Conservation (phyloP, 73 alveolate species). For the Tetrahymena elliotti region DNA sequence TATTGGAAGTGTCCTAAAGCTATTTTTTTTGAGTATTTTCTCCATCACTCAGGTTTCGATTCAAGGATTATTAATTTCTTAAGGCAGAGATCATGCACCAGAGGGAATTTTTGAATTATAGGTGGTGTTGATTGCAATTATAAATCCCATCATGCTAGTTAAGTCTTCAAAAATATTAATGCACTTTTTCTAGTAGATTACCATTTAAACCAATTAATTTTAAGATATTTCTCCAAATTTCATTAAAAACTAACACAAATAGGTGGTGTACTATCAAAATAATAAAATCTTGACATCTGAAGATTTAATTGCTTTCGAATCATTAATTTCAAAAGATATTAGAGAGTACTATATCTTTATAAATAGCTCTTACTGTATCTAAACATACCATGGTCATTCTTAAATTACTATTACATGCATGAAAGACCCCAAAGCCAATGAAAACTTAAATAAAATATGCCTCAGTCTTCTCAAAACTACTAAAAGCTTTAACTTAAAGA, state of each 20-base stretch:
- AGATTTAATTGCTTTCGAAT: background rate
- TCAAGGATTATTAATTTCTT: background rate
- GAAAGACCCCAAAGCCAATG: background rate
- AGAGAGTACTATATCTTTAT: background rate
- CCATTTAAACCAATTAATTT: background rate
- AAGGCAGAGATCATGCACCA: background rate
- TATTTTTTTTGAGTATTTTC: background rate
- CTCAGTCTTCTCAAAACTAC: background rate
- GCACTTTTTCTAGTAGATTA: background rate
- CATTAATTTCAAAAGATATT: background rate
- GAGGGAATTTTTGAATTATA: background rate
- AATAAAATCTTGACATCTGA: background rate
- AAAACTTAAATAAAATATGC: background rate
- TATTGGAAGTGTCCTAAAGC: background rate
- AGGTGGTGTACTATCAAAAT: background rate
- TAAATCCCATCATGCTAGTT: background rate
- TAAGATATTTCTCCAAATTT: background rate
- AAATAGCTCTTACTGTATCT: background rate
- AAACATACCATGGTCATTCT: background rate
- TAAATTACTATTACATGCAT: background rate
- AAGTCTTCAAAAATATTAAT: background rate
- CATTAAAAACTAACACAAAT: background rate
- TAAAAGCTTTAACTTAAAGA: background rate
- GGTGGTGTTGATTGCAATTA: background rate
- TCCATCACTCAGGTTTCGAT: background rate